phyloP scores from a whole-genome alignment of 2,329 filamentous ascomycete genomes.

The Arthrobotrys megalospora region DNA sequence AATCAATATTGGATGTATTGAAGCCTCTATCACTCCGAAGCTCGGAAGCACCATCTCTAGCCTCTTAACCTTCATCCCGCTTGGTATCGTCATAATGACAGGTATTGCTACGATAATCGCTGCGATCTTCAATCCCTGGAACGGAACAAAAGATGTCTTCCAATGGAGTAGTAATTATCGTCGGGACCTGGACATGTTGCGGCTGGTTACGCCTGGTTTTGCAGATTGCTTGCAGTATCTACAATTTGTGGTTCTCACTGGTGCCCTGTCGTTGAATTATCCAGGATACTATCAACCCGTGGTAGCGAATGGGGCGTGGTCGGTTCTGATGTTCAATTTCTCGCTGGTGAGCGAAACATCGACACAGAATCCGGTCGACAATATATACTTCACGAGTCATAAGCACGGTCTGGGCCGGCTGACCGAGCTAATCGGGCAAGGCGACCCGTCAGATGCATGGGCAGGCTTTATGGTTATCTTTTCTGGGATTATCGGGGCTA shows the following conservation, averaged over 20 bases:
- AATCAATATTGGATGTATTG: slow-evolving; percentile 82
- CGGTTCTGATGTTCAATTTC: slow-evolving; percentile 92
- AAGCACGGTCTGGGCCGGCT: slow-evolving; percentile 84
- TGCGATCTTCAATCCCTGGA: slow-evolving; percentile 90
- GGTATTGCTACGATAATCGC: slow-evolving; percentile 87
- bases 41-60: slow-evolving; percentile 72
- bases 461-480: slow-evolving; percentile 94
- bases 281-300: slow-evolving; percentile 95
- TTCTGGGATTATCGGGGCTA: slow-evolving; percentile 79
- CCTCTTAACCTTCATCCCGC: slow-evolving; percentile 78
- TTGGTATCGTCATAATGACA: slow-evolving; percentile 83
- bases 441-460: slow-evolving; percentile 84
- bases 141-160: slow-evolving; percentile 86
- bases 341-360: slow-evolving; percentile 75
- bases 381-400: slow-evolving; percentile 85
- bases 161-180: slow-evolving; percentile 99
- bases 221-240: slow-evolving; percentile 97
- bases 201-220: slow-evolving; percentile 94
- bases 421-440: slow-evolving; percentile 86
- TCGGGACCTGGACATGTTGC: slow-evolving; percentile 89
- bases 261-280: slow-evolving; percentile 88
- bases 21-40: slow-evolving; percentile 85
- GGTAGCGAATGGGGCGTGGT: slow-evolving; percentile 90
- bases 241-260: slow-evolving; percentile 89
- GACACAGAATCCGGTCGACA: slow-evolving; percentile 81